Percentiles rank a stretch among this genome's conserved stretches.
Evolutionary conservation across 768 basidiomycete genomes (phyloP).

Genomic region (Strobilomyces echinocephalus): DNA sequence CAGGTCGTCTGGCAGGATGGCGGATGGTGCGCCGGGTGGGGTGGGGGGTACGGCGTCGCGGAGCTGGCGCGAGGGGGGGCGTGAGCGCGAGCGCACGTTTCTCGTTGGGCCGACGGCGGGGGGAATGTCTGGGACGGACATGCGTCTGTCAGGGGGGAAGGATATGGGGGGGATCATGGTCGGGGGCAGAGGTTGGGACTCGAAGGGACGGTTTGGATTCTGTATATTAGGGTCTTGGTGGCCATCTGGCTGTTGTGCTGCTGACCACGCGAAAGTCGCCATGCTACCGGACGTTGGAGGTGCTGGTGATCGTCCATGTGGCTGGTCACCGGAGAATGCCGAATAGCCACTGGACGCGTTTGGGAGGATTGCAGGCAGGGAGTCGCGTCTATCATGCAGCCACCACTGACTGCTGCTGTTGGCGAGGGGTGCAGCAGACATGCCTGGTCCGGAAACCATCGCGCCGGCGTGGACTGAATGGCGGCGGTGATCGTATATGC

Average conservation of each 20-base stretch:
- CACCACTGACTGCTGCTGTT: constrained; percentile 49
- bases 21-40: constrained; percentile 35
- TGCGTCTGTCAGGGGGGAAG: constrained; percentile 63
- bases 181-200: constrained; percentile 42
- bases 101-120: constrained; percentile 44
- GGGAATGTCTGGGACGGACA: constrained; percentile 66
- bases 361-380: constrained; percentile 65
- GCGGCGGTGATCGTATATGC: constrained; percentile 67
- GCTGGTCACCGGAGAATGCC: constrained; percentile 59
- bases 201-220: constrained; percentile 42
- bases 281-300: constrained; percentile 55
- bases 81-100: constrained; percentile 60
- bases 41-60: constrained; percentile 39
- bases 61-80: constrained; percentile 63
- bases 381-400: constrained; percentile 67
- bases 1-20: constrained; percentile 39
- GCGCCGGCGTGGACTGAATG: constrained; percentile 67
- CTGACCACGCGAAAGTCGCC: constrained; percentile 71
- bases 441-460: constrained; percentile 28
- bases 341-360: constrained; percentile 53
- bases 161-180: constrained; percentile 55
- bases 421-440: constrained; percentile 16
- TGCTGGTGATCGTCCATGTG: constrained; percentile 57
- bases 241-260: constrained; percentile 42
- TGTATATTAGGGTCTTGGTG: constrained; percentile 43